These are phyloP conservation scores for Lachnellula cervina DNA, from an alignment of 2,329 filamentous ascomycete species.

Conservation along the genomic window DNA sequence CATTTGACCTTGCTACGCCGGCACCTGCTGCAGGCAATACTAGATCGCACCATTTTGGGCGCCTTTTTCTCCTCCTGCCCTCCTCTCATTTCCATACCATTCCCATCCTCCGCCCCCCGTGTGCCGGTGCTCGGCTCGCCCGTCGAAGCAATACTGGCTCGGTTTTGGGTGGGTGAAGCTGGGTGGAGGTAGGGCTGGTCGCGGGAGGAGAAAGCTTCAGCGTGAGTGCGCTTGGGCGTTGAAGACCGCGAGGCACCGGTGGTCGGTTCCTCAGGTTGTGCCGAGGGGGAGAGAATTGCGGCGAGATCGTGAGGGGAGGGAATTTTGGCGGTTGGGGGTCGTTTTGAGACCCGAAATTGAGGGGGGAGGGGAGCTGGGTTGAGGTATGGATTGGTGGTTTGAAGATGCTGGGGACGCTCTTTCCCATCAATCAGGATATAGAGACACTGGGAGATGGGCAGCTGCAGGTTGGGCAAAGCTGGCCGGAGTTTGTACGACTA, in stretches of 20 bases:
- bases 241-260: slow-evolving; percentile 23
- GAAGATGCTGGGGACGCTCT: not conserved
- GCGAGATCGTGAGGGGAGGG: slow-evolving; percentile 33
- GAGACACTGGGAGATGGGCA: not conserved
- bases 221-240: slow-evolving; percentile 31
- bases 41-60: slow-evolving; percentile 61
- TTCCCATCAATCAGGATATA: not conserved
- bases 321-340: slow-evolving; percentile 32
- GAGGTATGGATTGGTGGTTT: not conserved
- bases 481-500: not conserved
- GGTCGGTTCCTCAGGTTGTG: slow-evolving; percentile 21
- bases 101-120: slow-evolving; percentile 26
- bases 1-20: slow-evolving; percentile 83
- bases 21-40: slow-evolving; percentile 72
- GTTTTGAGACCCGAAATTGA: slow-evolving; percentile 20
- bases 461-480: not conserved
- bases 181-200: slow-evolving; percentile 28
- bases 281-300: slow-evolving; percentile 33
- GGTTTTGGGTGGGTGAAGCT: slow-evolving; percentile 26
- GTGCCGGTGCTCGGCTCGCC: slow-evolving; percentile 22
- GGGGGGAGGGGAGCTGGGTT: slow-evolving; percentile 4
- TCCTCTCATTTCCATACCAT: slow-evolving; percentile 28
- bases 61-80: slow-evolving; percentile 40
- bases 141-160: slow-evolving; percentile 21
- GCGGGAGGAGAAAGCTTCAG: slow-evolving; percentile 29